These are phyloP conservation scores for Fusarium sp. DNA, from an alignment of 2,329 filamentous ascomycete species.

Conservation along the genomic window DNA sequence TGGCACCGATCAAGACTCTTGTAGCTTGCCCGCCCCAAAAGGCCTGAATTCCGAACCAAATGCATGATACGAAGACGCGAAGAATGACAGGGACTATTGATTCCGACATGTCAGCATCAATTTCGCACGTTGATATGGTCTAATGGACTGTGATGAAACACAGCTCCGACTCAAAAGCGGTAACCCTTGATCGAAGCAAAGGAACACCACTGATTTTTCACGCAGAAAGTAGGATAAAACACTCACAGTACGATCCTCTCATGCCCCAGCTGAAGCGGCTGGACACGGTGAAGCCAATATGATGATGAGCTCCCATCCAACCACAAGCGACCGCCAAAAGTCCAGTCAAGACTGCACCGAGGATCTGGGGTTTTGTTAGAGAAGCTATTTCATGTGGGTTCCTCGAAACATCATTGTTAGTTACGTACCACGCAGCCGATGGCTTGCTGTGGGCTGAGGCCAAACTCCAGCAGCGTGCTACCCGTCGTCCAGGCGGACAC, in stretches of 20 bases:
- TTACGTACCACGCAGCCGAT: constrained; percentile 40
- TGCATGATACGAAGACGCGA: constrained; percentile 42
- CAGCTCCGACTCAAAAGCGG: not conserved
- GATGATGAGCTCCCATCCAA: constrained; percentile 42
- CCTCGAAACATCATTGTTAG: not conserved
- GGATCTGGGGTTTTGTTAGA: constrained; percentile 10
- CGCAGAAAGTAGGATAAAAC: not conserved
- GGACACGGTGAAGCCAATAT: constrained; percentile 45
- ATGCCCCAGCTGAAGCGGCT: constrained; percentile 62
- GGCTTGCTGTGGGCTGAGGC: constrained; percentile 45
- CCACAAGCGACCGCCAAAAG: constrained; percentile 36
- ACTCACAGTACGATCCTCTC: constrained; percentile 56
- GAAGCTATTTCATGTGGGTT: not conserved
- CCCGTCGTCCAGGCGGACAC: constrained; percentile 44
- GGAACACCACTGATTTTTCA: not conserved
- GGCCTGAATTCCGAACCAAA: constrained; percentile 48
- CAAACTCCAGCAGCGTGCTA: constrained; percentile 43
- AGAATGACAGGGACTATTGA: constrained; percentile 43
- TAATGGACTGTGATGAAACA: not conserved
- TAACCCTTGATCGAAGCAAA: not conserved
- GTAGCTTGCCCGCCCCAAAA: constrained; percentile 48
- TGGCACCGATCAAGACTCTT: constrained; percentile 44
- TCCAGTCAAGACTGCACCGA: constrained; percentile 37
- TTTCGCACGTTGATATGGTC: not conserved
- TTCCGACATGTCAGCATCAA: not conserved